Base-by-base conservation (phyloP, 1,284 basidiomycete genomes). In the Quambalaria eucalypti region DNA sequence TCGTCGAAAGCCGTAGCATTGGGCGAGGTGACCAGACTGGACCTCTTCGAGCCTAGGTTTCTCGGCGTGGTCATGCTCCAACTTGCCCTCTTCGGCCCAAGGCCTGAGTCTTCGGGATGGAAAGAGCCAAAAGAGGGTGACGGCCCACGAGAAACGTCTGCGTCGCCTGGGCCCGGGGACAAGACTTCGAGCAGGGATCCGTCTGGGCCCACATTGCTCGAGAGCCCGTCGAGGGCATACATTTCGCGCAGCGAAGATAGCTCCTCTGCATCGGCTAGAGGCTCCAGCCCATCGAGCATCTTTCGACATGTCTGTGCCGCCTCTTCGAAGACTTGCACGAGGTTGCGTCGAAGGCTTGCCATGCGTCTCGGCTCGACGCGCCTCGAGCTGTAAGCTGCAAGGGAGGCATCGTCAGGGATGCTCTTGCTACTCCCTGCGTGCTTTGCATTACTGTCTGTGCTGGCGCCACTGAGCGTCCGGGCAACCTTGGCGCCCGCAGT, bases 161-260 rank as follows among this genome's bases (percentile, higher is more conserved):
- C 48, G 5, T 63, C 56, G 21, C 54, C 48, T 16, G 46, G 23
- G 10, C 54, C 58, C 31, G 44, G 40, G 7, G 54, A n/a, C n/a
- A n/a, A n/a, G n/a, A n/a, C n/a, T n/a, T n/a, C n/a, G n/a, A n/a
- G n/a, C n/a, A n/a, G n/a, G n/a, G n/a, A n/a, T n/a, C n/a, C n/a
- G n/a, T n/a, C n/a, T n/a, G n/a, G n/a, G n/a, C n/a, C n/a, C n/a
- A n/a, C n/a, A n/a, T 19, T 16, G 12, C 21, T 48, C 8, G 36
- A n/a, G 4, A 21, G 3, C 16, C 21, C 36, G 36, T 67, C 61
- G 1, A 71, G 51, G 12, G 62, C 56, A 38, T 70, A 68, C 56
- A 71, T 60, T 4, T 69, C 67, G 14, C 59, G 46, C 14, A 72
- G 57, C 50, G 65, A 19, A 7, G 46, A 56, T 21, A 72, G 46